Percentiles rank a stretch among this genome's conserved stretches.
Evolutionary conservation across 768 basidiomycete species (phyloP).

Genomic region (Termitomyces sp.): DNA sequence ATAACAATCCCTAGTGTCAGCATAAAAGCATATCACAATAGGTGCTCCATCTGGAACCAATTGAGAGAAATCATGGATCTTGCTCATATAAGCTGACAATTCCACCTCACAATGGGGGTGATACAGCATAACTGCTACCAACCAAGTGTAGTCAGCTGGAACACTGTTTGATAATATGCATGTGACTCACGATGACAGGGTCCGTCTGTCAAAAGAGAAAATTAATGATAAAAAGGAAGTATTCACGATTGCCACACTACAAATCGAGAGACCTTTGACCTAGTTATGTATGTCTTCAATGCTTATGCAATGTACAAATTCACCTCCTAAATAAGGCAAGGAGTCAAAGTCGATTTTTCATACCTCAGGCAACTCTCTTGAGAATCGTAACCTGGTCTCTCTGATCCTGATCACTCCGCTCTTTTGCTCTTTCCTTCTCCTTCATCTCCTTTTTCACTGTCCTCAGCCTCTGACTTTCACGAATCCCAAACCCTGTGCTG

Average conservation of each 20-base stretch:
- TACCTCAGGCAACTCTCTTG: background rate
- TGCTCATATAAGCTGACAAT: background rate
- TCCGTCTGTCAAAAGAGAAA: background rate
- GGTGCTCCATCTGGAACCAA: background rate
- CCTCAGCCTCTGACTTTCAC: conserved; percentile 46
- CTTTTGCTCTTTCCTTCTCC: background rate
- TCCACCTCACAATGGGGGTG: background rate
- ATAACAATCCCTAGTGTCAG: background rate
- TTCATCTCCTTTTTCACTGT: conserved; percentile 36
- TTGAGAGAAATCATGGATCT: background rate
- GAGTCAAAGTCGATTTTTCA: too few species aligned
- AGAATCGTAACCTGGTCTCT: background rate
- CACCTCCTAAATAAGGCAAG: background rate
- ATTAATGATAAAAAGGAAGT: background rate
- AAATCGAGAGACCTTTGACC: conserved; percentile 12
- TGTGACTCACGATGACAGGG: too few species aligned
- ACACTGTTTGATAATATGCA: too few species aligned
- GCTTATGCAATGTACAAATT: conserved; percentile 13
- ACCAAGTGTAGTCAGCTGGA: background rate
- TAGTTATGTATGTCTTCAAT: conserved; percentile 11
- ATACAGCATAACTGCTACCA: background rate
- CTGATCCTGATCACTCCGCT: background rate
- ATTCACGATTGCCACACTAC: conserved; percentile 14
- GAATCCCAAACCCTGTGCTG: conserved; percentile 56
- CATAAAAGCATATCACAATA: background rate